Evolutionary conservation across 805 yeast species (phyloP).

Genomic region (Candida quercuum): DNA sequence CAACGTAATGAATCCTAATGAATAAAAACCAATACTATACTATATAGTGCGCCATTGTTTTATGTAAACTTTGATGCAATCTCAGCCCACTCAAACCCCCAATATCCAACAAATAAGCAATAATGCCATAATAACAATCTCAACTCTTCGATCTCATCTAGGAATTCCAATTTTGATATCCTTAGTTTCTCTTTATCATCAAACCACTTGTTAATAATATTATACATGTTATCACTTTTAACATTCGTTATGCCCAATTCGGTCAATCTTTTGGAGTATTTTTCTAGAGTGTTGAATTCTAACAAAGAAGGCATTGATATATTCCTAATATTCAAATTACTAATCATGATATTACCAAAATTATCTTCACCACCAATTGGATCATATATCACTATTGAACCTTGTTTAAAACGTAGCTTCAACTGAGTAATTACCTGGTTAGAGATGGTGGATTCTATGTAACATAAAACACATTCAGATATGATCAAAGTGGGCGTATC

Average conservation of each 20-base stretch:
- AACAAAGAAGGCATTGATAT: slow-evolving; percentile 36
- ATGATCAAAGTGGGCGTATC: slow-evolving; percentile 42
- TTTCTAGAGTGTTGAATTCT: slow-evolving; percentile 31
- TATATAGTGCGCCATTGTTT: too few relatives aligned
- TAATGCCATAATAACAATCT: slow-evolving; percentile 47
- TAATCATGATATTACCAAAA: slow-evolving; percentile 52
- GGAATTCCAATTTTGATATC: slow-evolving; percentile 41
- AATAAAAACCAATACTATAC: not conserved
- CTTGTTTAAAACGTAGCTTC: slow-evolving; percentile 15
- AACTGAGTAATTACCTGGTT: slow-evolving; percentile 32
- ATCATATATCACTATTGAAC: slow-evolving; percentile 42
- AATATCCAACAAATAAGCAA: slow-evolving; percentile 31
- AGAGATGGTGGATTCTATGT: slow-evolving; percentile 38
- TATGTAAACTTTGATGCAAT: slow-evolving; percentile 12
- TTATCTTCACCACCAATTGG: slow-evolving; percentile 51
- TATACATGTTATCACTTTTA: slow-evolving; percentile 28
- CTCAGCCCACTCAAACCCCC: slow-evolving; percentile 18
- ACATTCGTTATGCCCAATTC: slow-evolving; percentile 12
- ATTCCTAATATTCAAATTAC: slow-evolving; percentile 40
- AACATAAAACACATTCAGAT: slow-evolving; percentile 57
- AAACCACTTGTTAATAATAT: slow-evolving; percentile 28
- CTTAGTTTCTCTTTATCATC: slow-evolving; percentile 31
- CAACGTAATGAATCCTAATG: not conserved
- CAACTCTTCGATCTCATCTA: slow-evolving; percentile 59
- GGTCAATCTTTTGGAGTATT: slow-evolving; percentile 15